Evolutionary conservation across 176 grass and related monocot species (phyloP).

Genomic region (Musa schizocarpa): DNA sequence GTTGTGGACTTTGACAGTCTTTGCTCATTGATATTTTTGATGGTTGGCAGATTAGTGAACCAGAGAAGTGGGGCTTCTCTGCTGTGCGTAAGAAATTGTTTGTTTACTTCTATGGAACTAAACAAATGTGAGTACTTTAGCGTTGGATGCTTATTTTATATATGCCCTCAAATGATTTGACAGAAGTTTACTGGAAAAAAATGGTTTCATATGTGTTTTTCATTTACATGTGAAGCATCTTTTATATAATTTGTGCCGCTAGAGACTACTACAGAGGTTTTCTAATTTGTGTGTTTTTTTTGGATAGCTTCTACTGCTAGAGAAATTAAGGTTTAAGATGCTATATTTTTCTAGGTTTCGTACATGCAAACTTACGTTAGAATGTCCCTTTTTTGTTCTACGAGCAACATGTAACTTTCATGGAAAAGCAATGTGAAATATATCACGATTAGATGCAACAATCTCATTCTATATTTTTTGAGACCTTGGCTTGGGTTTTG

Average conservation of each 20-base stretch:
- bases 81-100: constrained; percentile 72
- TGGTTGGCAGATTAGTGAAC: constrained; percentile 77
- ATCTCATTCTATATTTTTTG: neutral
- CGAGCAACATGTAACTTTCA: neutral
- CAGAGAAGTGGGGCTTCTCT: constrained; percentile 58
- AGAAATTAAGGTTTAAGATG: neutral
- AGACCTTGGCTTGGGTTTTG: neutral
- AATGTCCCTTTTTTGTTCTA: neutral
- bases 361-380: neutral
- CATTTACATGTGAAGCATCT: too few relatives aligned
- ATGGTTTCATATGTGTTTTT: neutral
- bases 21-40: constrained; percentile 18
- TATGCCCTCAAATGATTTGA: neutral
- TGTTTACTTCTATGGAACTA: constrained; percentile 97
- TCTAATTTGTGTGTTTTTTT: too few relatives aligned
- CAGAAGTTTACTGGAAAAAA: neutral
- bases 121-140: constrained; percentile 75
- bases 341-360: neutral
- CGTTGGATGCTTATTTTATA: neutral
- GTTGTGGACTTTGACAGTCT: neutral
- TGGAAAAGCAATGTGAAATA: neutral
- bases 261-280: too few relatives aligned
- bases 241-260: too few relatives aligned
- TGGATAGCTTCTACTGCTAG: neutral
- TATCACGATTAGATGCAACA: neutral